A percentile compares a stretch with the other conserved stretches of the same genome.
These are phyloP conservation scores for Hibiscus syriacus DNA, from an alignment of 345 rosid genomes.

Conservation along the genomic window DNA sequence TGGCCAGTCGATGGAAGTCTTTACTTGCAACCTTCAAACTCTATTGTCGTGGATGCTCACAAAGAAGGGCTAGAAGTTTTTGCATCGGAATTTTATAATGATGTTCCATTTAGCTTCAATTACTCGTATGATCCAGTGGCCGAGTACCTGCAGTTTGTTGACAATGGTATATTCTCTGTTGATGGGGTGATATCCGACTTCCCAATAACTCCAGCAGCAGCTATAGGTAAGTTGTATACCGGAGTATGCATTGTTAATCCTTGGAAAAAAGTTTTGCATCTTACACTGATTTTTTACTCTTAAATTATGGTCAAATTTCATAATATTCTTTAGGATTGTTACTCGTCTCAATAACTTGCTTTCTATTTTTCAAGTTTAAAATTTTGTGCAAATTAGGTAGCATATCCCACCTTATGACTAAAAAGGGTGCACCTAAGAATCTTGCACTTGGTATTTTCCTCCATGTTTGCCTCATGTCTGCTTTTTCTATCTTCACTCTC, in stretches of 20 bases:
- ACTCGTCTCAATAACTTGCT: neutral
- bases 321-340: no score
- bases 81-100: constrained; percentile 72
- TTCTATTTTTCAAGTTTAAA: neutral
- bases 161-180: constrained; percentile 79
- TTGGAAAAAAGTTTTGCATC: no score
- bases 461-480: neutral
- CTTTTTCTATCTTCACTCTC: neutral
- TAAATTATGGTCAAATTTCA: no score
- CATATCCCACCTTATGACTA: neutral
- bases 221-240: constrained; percentile 41
- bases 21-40: constrained; percentile 46
- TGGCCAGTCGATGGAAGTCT: constrained; percentile 43
- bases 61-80: constrained; percentile 73
- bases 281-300: neutral
- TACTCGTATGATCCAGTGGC: constrained; percentile 76
- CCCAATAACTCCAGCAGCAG: constrained; percentile 72
- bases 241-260: no score
- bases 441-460: neutral
- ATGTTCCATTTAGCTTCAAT: constrained; percentile 56
- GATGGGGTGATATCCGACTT: no score
- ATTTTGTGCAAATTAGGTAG: neutral
- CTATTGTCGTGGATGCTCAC: constrained; percentile 75
- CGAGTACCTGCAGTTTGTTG: constrained; percentile 55
- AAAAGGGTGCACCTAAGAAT: neutral